Percentiles rank a stretch among this genome's conserved stretches.
Conservation (phyloP, 164 flowering plant species). For the Piper longum region DNA sequence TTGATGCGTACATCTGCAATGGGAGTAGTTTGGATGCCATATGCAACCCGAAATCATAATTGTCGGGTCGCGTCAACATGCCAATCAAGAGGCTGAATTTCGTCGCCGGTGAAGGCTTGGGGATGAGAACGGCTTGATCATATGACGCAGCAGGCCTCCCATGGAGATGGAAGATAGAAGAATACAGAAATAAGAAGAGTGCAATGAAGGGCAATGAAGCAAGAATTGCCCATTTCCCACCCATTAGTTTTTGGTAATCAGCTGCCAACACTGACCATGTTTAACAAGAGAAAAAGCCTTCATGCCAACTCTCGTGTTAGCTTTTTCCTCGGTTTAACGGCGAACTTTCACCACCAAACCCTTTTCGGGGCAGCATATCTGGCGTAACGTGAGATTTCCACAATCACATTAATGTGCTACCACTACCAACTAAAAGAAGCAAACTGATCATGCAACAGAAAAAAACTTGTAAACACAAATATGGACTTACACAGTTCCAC, state of each 20-base stretch:
- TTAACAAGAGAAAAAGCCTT: not conserved
- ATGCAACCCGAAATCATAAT: conserved; percentile 38
- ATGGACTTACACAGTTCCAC: not conserved
- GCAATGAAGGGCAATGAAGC: conserved; percentile 14
- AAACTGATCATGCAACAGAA: too few relatives aligned
- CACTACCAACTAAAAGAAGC: too few relatives aligned
- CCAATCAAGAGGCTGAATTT: conserved; percentile 44
- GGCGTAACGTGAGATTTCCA: not conserved
- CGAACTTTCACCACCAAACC: not conserved
- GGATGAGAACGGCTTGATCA: not conserved
- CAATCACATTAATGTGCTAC: not conserved
- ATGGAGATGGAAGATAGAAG: conserved; percentile 13
- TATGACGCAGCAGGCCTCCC: conserved; percentile 3
- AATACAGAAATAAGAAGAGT: conserved; percentile 12
- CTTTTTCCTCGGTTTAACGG: not conserved
- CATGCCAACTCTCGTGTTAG: not conserved
- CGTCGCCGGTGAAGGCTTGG: not conserved
- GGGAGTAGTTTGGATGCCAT: conserved; percentile 37
- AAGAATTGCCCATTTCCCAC: conserved; percentile 9
- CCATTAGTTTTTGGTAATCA: conserved; percentile 5
- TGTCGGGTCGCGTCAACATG: conserved; percentile 37
- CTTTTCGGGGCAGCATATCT: not conserved
- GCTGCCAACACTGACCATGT: not conserved
- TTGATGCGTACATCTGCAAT: conserved; percentile 35
- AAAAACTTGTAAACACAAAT: not conserved